A percentile compares a stretch with the other conserved stretches of the same genome.
These are phyloP conservation scores for Triglochin maritima DNA, from an alignment of 106 monocot genomes.

Conservation along the genomic window DNA sequence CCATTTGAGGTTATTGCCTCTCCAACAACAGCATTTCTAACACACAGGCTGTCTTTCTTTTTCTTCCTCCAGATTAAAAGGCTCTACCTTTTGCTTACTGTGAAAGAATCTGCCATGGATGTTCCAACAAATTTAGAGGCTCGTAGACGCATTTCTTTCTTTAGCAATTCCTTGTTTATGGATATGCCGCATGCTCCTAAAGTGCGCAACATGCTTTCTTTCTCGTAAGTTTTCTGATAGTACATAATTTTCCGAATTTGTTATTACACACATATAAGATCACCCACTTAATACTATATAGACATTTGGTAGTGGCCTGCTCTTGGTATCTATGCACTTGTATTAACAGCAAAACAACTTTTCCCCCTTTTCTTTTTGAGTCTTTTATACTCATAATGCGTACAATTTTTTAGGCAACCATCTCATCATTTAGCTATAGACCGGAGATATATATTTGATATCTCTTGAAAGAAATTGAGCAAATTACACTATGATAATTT, in stretches of 20 bases:
- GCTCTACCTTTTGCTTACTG: constrained; percentile 55
- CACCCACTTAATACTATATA: too few species aligned
- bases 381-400: too few species aligned
- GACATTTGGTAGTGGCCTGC: too few species aligned
- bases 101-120: constrained; percentile 85
- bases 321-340: too few species aligned
- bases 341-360: too few species aligned
- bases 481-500: too few species aligned
- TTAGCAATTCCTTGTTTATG: constrained; percentile 85
- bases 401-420: too few species aligned
- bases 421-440: too few species aligned
- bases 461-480: too few species aligned
- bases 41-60: constrained; percentile 2
- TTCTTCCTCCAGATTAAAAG: constrained; percentile 40
- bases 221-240: constrained; percentile 55
- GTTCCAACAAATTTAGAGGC: constrained; percentile 74
- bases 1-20: neutral
- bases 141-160: constrained; percentile 57
- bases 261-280: too few species aligned
- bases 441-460: too few species aligned
- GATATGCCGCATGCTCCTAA: constrained; percentile 85
- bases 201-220: constrained; percentile 90
- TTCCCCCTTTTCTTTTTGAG: too few species aligned
- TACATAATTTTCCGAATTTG: neutral
- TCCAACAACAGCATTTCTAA: neutral